Base-by-base conservation (phyloP, 1,284 basidiomycete species). In the Boletus mariae region DNA sequence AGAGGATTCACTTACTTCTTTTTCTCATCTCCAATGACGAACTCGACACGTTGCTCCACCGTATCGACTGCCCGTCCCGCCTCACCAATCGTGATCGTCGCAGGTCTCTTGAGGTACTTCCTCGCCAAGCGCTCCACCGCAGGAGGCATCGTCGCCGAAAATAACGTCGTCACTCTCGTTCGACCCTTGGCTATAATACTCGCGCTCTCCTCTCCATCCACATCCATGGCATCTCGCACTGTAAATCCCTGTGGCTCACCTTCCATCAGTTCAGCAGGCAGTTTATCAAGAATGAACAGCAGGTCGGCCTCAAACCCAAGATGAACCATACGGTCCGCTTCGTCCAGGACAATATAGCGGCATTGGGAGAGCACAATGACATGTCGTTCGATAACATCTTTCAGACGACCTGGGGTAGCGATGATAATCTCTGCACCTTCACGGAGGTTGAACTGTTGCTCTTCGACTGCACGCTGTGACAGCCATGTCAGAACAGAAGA, bases 301-400 rank as follows among this genome's bases (percentile, higher is more conserved):
- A 99, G 76, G 68, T 96, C 94, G 13, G 82, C 83, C 71, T 99
- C 97, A 71, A 98, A 99, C 10, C 97, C 97, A 31, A 99, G 84
- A 66, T 97, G 88, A 53, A 99, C 94, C 96, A 99, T 98, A 52
- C 95, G 84, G 71, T 99, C 96, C 17, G 97, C 97, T 76, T 99
- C 96, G 71, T 99, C 97, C 94, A 99, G 96, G 58, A 99, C 95
- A 49, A 99, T 87, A 68, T 98, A 99, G 1, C 92, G 92, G 72
- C 96, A 98, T 73, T 99, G 96, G 5, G 89, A 89, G 47, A 99
- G 82, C 35, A 99, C 95, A 34, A 99, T 79, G 46, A 98, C 92
- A 68, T 92, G 93, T 45, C 94, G 84, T 73, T 99, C 96, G 56
- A 99, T 87, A 59, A 98, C 92, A 71, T 99, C 97, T 73, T 97